Base-by-base conservation (phyloP, 352 stramenopile species). In the Phytophthora sansomeana region DNA sequence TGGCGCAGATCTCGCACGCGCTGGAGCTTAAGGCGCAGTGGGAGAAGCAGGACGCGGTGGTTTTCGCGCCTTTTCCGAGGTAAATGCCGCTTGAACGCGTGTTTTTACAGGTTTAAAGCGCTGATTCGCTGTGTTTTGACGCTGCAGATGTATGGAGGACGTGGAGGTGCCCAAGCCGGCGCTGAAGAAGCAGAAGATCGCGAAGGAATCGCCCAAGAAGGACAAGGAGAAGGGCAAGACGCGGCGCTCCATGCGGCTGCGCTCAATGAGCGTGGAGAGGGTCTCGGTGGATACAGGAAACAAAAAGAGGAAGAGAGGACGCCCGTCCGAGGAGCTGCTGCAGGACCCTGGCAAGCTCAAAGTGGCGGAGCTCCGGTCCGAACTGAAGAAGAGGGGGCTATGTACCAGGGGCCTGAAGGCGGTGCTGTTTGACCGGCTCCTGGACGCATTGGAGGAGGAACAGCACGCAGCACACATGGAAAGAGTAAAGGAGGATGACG, bases 371-470 rank as follows among this genome's bases (percentile, higher is more conserved):
- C 59, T 94, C 19, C 75, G 83, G 16, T 66, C 47, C 0, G 83
- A 91, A 43, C 50, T 94, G 28, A 89, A 83, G 55, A 84, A 80
- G 52, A 72, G 84, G 19, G 84, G 84, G 1, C 65, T 92, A 13
- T 77, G 74, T 10, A 67, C 76, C 2, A 77, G 55, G 19, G 86
- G 86, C 11, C 38, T 85, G 17, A 94, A 94, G 68, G 73, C 75
- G 0, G 72, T 74, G 38, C 66, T 94, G 6, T 67, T 74, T 0
- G 35, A 75, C 9, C 77, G 86, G 14, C 67, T 94, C 17, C 49
- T 81, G 35, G 72, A 90, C 11, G 80, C 82, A 16, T 52, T 83
- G 14, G 55, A 85, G 38, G 50, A 65, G 14, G 77, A 84, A 24
- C 62, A 85, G 17, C 69, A 74, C 1, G 71, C 21, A 36, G 32